Percentiles rank a stretch among this genome's conserved stretches.
Conservation (phyloP, 768 basidiomycete genomes). For the Russula foetens region DNA sequence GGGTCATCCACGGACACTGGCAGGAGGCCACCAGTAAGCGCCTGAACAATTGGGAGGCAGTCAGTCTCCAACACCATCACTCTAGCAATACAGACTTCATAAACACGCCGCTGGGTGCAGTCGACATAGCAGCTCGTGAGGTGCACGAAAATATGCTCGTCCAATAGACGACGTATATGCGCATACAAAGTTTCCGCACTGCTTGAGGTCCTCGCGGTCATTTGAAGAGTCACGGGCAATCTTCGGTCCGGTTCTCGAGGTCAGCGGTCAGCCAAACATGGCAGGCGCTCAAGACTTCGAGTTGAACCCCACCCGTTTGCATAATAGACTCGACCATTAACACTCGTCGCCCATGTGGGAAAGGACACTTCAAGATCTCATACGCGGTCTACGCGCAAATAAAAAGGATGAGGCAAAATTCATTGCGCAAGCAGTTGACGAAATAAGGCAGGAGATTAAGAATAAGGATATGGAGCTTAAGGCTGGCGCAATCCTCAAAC, state of each 20-base stretch:
- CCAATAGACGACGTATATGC: constrained; percentile 16
- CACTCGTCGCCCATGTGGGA: constrained; percentile 70
- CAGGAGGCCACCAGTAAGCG: constrained; percentile 1
- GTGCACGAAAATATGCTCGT: constrained; percentile 11
- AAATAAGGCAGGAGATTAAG: constrained; percentile 87
- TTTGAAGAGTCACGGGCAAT: neutral
- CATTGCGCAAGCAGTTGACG: constrained; percentile 87
- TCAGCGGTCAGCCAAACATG: neutral
- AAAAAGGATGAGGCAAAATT: constrained; percentile 91
- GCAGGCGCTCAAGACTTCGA: too few relatives aligned
- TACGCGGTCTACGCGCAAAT: constrained; percentile 91
- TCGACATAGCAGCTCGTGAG: constrained; percentile 12
- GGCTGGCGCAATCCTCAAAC: constrained; percentile 89
- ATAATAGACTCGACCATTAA: neutral
- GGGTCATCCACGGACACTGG: constrained; percentile 9
- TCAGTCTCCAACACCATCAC: neutral
- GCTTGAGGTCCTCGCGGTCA: neutral
- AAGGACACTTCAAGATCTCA: constrained; percentile 89
- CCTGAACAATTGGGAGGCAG: neutral
- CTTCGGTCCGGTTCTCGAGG: neutral
- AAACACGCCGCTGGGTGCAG: constrained; percentile 12
- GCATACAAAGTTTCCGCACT: neutral
- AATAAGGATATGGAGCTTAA: constrained; percentile 96
- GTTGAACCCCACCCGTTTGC: too few relatives aligned
- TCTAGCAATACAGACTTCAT: constrained; percentile 4